Base-by-base conservation (phyloP, 192 early-diverging fungal genomes). In the Geranomyces variabilis region DNA sequence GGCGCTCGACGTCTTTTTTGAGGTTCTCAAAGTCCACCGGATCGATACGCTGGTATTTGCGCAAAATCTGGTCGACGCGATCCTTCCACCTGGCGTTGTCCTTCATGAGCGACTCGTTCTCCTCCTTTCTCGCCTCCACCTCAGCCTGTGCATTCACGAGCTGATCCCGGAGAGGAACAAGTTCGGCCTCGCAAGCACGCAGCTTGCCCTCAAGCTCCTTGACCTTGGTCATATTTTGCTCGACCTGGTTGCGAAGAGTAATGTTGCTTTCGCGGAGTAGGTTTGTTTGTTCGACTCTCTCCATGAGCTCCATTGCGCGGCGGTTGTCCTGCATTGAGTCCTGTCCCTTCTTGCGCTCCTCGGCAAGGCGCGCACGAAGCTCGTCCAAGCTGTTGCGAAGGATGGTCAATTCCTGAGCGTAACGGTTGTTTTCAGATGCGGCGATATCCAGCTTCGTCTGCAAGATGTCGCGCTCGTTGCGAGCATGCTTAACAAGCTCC, bases 1-100 rank as follows among this genome's bases (percentile, higher is more conserved):
- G 57, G 7, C n/a, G 26, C 14, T 60, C 67, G 29, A 88, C 77
- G 47, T 85, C 74, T 24, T 81, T 66, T 76, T 92, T 86, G 21
- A 94, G 85, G 15, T 84, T 73, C 67, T 91, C 79, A 76, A 89
- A 87, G 67, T 91, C 93, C 24, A 82, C 86, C 0, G 93, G 93
- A 75, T 94, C 93, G 41, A 94, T 88, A 58, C 90, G 85, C 80
- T 84, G 83, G 77, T 93, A 91, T 68, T 90, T 91, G 26, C 83
- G 83, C 56, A 94, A 76, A 49, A 94, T 89, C 58, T 91, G 87
- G 64, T 86, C 81, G 24, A 89, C 83, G 12, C 93, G 81, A 34
- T 79, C 87, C 75, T 89, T 91, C 91, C 92, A 92, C 1, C 87
- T 83, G 41, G 80, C 81, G 71, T 87, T 88, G 75, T 91, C 91